phyloP scores from a whole-genome alignment of 257 asterid genomes.

The Ligustrum vulgare region DNA sequence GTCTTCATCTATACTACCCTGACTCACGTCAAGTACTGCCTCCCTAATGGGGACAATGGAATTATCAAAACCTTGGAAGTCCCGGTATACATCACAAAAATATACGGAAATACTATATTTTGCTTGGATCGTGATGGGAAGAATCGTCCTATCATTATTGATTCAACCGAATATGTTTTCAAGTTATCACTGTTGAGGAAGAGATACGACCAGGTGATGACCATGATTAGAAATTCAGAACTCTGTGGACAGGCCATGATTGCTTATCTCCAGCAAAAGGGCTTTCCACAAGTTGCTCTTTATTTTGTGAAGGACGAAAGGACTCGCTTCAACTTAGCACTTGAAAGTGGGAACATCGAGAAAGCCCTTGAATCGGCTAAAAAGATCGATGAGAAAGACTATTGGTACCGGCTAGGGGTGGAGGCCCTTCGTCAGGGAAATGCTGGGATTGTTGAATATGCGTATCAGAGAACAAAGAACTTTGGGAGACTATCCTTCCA shows the following conservation, averaged over 20 bases:
- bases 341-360: constrained; percentile 91
- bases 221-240: constrained; percentile 88
- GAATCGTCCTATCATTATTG: constrained; percentile 83
- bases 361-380: constrained; percentile 92
- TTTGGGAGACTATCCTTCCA: constrained; percentile 88
- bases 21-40: constrained; percentile 94
- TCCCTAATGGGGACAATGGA: constrained; percentile 96
- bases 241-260: constrained; percentile 99
- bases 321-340: constrained; percentile 85
- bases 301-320: constrained; percentile 96
- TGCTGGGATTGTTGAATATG: constrained; percentile 89
- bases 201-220: constrained; percentile 91
- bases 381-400: constrained; percentile 83
- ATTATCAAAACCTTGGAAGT: constrained; percentile 88
- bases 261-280: constrained; percentile 97
- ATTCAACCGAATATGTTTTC: constrained; percentile 84
- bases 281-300: constrained; percentile 96
- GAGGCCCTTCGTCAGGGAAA: constrained; percentile 99
- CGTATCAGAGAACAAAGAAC: constrained; percentile 87
- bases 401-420: constrained; percentile 92
- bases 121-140: constrained; percentile 98
- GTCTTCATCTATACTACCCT: constrained; percentile 87
- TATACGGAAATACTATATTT: constrained; percentile 79
- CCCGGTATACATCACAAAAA: constrained; percentile 86
- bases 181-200: constrained; percentile 73